Conservation (phyloP, 345 rosid genomes). For the Lepidium sativum region DNA sequence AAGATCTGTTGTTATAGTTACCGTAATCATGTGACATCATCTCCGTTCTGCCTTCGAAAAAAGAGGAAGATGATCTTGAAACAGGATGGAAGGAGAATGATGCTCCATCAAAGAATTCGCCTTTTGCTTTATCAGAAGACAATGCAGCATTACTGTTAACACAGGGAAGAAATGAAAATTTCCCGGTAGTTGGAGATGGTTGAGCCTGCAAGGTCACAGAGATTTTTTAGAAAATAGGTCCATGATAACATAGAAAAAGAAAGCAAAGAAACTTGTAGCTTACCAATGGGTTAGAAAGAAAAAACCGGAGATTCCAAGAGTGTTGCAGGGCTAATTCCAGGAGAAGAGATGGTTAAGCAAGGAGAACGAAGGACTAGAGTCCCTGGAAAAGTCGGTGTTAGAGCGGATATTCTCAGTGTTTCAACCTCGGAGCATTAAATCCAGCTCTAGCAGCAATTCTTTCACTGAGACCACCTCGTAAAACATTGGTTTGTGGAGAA, state of each 20-base stretch:
- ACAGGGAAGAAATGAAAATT: constrained; percentile 54
- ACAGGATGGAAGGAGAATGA: constrained; percentile 76
- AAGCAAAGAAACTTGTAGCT: constrained; percentile 1
- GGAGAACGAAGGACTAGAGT: constrained; percentile 47
- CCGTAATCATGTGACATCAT: constrained; percentile 43
- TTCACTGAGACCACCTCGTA: constrained; percentile 61
- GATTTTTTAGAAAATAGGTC: neutral
- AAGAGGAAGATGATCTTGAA: constrained; percentile 43
- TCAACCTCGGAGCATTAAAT: constrained; percentile 68
- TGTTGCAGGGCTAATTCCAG: constrained; percentile 86
- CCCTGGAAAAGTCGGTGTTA: constrained; percentile 34
- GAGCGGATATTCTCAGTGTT: constrained; percentile 67
- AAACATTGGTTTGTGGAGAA: constrained; percentile 5
- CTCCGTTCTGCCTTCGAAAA: constrained; percentile 34
- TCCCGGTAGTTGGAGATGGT: constrained; percentile 91
- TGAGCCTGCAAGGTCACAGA: constrained; percentile 51
- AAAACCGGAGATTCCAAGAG: constrained; percentile 87
- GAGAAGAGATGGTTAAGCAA: constrained; percentile 68
- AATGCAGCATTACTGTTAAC: constrained; percentile 19
- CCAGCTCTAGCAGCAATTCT: constrained; percentile 88
- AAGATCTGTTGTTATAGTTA: constrained; percentile 29
- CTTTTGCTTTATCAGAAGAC: constrained; percentile 45
- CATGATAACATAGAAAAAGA: neutral
- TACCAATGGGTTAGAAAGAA: constrained; percentile 75
- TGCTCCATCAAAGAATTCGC: constrained; percentile 48